Base-by-base conservation (phyloP, 1,139 yeast genomes). In the Taphrina betulina region DNA sequence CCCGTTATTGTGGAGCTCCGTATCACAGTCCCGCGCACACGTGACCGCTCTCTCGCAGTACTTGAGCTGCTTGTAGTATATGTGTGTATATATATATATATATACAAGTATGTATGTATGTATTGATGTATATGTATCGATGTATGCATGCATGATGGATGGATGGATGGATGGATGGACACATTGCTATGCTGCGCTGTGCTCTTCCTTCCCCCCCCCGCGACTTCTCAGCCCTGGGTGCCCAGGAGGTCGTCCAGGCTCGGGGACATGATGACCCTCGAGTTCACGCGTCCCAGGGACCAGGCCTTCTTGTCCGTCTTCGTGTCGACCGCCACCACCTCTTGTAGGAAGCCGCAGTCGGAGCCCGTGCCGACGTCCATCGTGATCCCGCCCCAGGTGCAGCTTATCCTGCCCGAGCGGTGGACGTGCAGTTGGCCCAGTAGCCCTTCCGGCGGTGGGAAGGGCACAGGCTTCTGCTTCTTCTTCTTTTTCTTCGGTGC, bases 281-380 rank as follows among this genome's bases (percentile, higher is more conserved):
- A 78, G 16, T 77, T 74, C 0, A 85, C 73, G 54, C 76, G 78
- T 4, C 95, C 95, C 57, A 87, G 67, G 20, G 83, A 73, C 57
- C 75, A 73, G 7, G 83, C 75, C 26, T 74, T 71, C 43, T 73
- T 71, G 29, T 72, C 75, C 1, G 69, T 74, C 19, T 74, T 75
- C 37, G 75, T 75, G 48, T 81, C 80, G 28, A 87, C 64, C n/a
- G 80, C 73, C 5, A 84, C 81, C 22, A 87, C 73, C 62, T 87
- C 92, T 67, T 89, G 96, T 44, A 85, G 70, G 63, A 87, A 83
- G n/a, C 78, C 77, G 10, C 85, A 72, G 10, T 81, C 78, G 1
- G 85, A 81, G n/a, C 96, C 96, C 65, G 79, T 78, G 4, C 82
- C 75, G 8, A 88, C 81, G 60, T 83, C 85, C 76, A 89, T 76